Evolutionary conservation across 495 filamentous ascomycete genomes (phyloP).

Genomic region (Cercophora scortea): DNA sequence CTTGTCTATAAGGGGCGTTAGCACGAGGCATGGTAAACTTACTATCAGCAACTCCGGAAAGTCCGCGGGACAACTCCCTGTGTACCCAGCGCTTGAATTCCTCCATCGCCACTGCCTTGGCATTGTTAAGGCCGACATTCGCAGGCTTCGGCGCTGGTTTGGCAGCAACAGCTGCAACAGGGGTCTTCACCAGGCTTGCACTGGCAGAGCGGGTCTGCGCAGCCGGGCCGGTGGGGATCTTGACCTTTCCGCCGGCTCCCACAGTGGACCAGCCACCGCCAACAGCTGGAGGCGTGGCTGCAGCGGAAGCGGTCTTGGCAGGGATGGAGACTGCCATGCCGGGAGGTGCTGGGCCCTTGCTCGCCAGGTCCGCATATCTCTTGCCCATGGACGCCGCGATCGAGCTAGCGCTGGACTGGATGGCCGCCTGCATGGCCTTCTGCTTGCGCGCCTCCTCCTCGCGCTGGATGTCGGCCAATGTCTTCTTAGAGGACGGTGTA

Average conservation of each 20-base stretch:
- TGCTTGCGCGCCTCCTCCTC: conserved; percentile 91
- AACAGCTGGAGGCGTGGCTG: conserved; percentile 11
- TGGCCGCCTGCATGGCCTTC: conserved; percentile 46
- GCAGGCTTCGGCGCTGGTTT: conserved; percentile 31
- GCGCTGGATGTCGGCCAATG: conserved; percentile 89
- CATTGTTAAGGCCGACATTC: conserved; percentile 34
- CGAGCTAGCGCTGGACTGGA: conserved; percentile 39
- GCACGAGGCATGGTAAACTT: conserved; percentile 32
- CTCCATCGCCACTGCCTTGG: conserved; percentile 53
- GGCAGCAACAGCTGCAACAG: conserved; percentile 8
- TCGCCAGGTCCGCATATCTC: conserved; percentile 90
- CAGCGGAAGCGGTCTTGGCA: conserved; percentile 18
- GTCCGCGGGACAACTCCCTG: conserved; percentile 53
- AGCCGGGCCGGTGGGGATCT: conserved; percentile 55
- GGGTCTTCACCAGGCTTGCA: conserved; percentile 30
- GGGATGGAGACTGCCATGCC: conserved; percentile 1
- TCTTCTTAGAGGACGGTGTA: conserved; percentile 62
- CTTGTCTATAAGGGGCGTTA: background rate
- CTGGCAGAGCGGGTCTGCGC: conserved; percentile 52
- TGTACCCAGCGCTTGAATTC: conserved; percentile 94
- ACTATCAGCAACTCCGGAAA: conserved; percentile 37
- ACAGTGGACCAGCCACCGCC: conserved; percentile 88
- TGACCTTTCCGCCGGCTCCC: conserved; percentile 87
- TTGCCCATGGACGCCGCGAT: conserved; percentile 53
- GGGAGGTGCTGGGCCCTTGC: conserved; percentile 47